Base-by-base conservation (phyloP, 164 flowering plant genomes). In the Aristolochia contorta region DNA sequence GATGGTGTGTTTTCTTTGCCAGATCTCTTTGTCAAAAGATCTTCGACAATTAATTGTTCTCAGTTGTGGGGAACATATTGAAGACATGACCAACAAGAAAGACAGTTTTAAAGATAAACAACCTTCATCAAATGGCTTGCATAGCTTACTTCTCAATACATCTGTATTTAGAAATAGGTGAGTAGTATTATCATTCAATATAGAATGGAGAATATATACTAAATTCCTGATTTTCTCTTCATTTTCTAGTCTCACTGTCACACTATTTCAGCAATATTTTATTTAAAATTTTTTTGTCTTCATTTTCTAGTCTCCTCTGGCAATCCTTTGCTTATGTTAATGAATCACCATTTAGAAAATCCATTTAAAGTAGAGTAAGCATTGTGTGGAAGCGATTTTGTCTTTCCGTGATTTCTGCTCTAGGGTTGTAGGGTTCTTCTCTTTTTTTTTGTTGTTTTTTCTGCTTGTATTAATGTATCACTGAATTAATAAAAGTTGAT, bases 11-110 rank as follows among this genome's bases (percentile, higher is more conserved):
- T 47, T n/a, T 65, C 58, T 5, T 73, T 33, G 24, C 70, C 74
- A 93, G 98, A 83, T 90, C 60, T 82, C 94, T 67, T 81, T 93
- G 77, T 89, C 97, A 41, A 87, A 82, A 54, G 91, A 92, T 71
- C 82, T 92, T 64, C 79, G 86, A 66, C 87, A 71, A 66, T 67
- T 87, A 69, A 71, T 78, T 55, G 83, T 86, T 23, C 66, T 81
- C 63, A 81, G 90, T 77, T 75, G 75, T 30, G 97, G 97, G 63
- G 78, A 80, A 62, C 71, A 84, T 59, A 66, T 69, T 56, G 71
- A 74, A 56, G 69, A 71, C 25, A 54, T 47, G 33, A 56, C 57
- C 57, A 78, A 73, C 62, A 45, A 68, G 63, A 63, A 64, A 58
- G 78, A 70, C 10, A 63, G 43, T 33, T 64, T 74, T 20, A 32